These are phyloP conservation scores for Cyanidium caldarium DNA, from an alignment of 23 red algal genomes.

Conservation along the genomic window DNA sequence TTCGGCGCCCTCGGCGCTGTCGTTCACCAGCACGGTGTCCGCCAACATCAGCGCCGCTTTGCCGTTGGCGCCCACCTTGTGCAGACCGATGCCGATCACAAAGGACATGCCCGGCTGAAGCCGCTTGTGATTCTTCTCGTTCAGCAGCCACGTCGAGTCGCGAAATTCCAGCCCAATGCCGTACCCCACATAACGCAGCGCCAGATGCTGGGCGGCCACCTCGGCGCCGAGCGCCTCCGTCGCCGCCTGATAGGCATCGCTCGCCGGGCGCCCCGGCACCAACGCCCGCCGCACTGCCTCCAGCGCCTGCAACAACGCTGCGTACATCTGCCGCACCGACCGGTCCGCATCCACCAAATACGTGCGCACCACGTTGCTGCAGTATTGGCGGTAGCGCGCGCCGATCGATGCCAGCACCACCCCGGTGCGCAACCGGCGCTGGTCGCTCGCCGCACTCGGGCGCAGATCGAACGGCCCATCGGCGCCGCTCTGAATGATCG, in stretches of 20 bases:
- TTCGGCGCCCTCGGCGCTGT: conserved; percentile 6
- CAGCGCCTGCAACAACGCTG: conserved; percentile 32
- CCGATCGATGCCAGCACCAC: conserved; percentile 71
- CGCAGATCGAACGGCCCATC: conserved; percentile 51
- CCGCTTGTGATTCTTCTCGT: conserved; percentile 60
- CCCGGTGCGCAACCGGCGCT: conserved; percentile 29
- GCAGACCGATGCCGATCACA: conserved; percentile 57
- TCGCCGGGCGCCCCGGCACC: conserved; percentile 26
- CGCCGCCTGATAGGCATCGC: conserved; percentile 44
- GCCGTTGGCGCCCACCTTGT: conserved; percentile 54
- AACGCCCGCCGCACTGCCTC: conserved; percentile 41
- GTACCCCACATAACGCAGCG: conserved; percentile 85
- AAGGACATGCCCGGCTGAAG: conserved; percentile 78
- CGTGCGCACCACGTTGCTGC: conserved; percentile 66
- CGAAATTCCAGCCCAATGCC: conserved; percentile 89
- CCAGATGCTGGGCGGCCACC: conserved; percentile 11
- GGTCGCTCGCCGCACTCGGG: conserved; percentile 58
- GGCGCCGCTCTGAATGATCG: conserved; percentile 67
- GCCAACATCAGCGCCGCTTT: conserved; percentile 56
- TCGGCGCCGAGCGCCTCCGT: conserved; percentile 10
- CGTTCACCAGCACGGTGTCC: conserved; percentile 68
- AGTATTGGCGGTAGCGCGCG: conserved; percentile 64
- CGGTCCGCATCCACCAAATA: conserved; percentile 52
- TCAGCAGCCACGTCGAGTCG: conserved; percentile 57
- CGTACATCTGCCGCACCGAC: conserved; percentile 38